Conservation (phyloP, 1,284 basidiomycete genomes). For the Leccinum fuscescens region DNA sequence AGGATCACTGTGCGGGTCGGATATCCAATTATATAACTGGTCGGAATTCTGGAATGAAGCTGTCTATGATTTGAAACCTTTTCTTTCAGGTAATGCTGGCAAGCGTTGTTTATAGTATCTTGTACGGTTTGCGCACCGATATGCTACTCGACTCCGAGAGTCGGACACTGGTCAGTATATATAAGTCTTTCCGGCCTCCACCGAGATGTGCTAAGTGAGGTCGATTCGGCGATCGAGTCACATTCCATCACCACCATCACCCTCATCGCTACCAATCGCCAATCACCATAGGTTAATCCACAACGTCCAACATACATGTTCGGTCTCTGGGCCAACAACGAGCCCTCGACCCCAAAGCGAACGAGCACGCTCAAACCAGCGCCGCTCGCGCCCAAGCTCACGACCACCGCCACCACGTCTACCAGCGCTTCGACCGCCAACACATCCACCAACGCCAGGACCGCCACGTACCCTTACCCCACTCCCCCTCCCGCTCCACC, state of each 20-base stretch:
- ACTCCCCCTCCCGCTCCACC: not conserved
- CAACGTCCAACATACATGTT: conserved; percentile 3
- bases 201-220: too few species aligned
- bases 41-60: too few species aligned
- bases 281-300: not conserved
- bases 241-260: not conserved
- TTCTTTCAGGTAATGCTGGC: too few species aligned
- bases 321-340: conserved; percentile 4
- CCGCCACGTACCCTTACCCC: not conserved
- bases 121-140: too few species aligned
- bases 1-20: too few species aligned
- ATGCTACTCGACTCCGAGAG: too few species aligned
- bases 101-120: too few species aligned
- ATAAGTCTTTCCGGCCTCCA: too few species aligned
- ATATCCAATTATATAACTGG: too few species aligned
- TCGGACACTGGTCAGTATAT: too few species aligned
- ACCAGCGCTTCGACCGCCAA: not conserved
- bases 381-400: conserved; percentile 28
- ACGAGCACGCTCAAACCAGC: conserved; percentile 12
- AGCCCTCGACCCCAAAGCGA: conserved; percentile 21
- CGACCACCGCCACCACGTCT: conserved; percentile 5
- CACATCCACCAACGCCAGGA: not conserved
- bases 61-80: too few species aligned
- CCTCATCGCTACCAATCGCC: not conserved
- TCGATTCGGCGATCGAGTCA: too few species aligned